Evolutionary conservation across 768 basidiomycete genomes (phyloP).

Genomic region (Termitomyces sp.): DNA sequence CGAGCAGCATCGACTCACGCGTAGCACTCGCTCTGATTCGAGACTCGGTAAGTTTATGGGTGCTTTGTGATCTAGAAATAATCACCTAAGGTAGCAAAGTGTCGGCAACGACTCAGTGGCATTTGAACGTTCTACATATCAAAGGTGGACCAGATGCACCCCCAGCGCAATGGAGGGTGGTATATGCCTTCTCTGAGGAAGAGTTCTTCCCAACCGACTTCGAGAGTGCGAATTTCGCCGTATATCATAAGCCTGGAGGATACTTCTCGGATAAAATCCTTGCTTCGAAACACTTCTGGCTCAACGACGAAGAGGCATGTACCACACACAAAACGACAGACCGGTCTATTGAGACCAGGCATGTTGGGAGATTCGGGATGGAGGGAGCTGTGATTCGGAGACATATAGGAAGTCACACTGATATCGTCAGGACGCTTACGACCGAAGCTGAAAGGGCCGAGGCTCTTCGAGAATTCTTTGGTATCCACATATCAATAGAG

Average conservation of each 20-base stretch:
- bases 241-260: slow-evolving; percentile 1
- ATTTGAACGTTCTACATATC: slow-evolving; percentile 8
- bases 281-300: slow-evolving; percentile 10
- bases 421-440: slow-evolving; percentile 1
- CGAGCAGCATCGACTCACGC: slow-evolving; percentile 8
- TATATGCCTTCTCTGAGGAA: slow-evolving; percentile 9
- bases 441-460: slow-evolving; percentile 6
- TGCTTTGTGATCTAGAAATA: neutral
- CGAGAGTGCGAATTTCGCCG: slow-evolving; percentile 8
- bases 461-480: slow-evolving; percentile 11
- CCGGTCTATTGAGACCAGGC: neutral
- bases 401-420: slow-evolving; percentile 3
- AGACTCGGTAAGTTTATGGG: neutral
- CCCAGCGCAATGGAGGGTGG: slow-evolving; percentile 1
- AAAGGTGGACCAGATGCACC: neutral
- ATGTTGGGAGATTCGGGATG: slow-evolving; percentile 6
- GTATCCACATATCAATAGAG: slow-evolving; percentile 1
- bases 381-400: slow-evolving; percentile 7
- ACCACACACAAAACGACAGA: neutral
- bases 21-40: slow-evolving; percentile 7
- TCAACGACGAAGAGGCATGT: neutral
- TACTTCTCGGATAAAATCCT: slow-evolving; percentile 7
- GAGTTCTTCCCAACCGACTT: slow-evolving; percentile 9
- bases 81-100: neutral
- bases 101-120: slow-evolving; percentile 4